Conservation (phyloP, 1,284 basidiomycete species). For the Rhodofomes roseus region DNA sequence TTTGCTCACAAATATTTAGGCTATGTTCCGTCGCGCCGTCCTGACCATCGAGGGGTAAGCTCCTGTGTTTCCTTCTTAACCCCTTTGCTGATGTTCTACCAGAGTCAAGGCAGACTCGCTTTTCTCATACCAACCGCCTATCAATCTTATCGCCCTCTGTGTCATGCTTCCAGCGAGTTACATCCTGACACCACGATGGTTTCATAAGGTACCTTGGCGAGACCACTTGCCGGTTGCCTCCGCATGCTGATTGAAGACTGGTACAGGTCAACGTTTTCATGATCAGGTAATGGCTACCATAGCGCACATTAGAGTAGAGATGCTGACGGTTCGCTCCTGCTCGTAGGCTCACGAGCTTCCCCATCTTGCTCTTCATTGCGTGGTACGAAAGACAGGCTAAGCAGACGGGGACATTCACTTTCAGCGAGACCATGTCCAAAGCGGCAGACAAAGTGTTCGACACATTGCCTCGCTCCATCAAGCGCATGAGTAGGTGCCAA, state of each 20-base stretch:
- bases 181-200: conserved; percentile 74
- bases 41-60: conserved; percentile 83
- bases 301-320: background rate
- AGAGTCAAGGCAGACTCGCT: conserved; percentile 86
- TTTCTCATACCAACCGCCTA: conserved; percentile 90
- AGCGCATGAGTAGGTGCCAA: conserved; percentile 59
- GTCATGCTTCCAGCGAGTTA: conserved; percentile 84
- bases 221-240: background rate
- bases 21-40: conserved; percentile 90
- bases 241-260: background rate
- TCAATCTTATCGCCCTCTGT: conserved; percentile 80
- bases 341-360: conserved; percentile 75
- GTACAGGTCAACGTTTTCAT: conserved; percentile 82
- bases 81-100: background rate
- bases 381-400: conserved; percentile 82
- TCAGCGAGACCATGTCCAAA: conserved; percentile 69
- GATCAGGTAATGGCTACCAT: conserved; percentile 48
- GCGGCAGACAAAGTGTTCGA: conserved; percentile 69
- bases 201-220: conserved; percentile 63
- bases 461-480: conserved; percentile 65
- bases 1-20: conserved; percentile 38
- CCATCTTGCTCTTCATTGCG: conserved; percentile 78
- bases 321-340: conserved; percentile 15
- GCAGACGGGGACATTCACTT: conserved; percentile 52
- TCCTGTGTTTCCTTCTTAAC: background rate